A percentile compares a stretch with the other conserved stretches of the same genome.
Conservation (phyloP, 371 early-diverging fungal genomes). For the Mucor mucedo region DNA sequence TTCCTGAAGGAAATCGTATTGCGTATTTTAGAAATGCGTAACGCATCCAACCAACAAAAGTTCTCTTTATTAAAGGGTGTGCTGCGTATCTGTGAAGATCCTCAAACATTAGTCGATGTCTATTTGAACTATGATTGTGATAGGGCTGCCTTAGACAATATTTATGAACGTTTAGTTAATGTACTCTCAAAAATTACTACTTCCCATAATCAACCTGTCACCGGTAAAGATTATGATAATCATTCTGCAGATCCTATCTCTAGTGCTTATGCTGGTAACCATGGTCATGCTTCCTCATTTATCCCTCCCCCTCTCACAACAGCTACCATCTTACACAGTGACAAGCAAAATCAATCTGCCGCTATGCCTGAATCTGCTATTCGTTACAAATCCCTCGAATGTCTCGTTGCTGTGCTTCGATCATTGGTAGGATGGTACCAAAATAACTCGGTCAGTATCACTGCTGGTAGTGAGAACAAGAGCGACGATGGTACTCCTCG, state of each 20-base stretch:
- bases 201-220: conserved; percentile 33
- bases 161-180: conserved; percentile 62
- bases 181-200: conserved; percentile 61
- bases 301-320: conserved; percentile 60
- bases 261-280: conserved; percentile 21
- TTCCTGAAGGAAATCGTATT: conserved; percentile 76
- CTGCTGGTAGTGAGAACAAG: conserved; percentile 29
- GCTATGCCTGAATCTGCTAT: conserved; percentile 52
- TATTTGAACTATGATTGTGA: conserved; percentile 97
- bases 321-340: conserved; percentile 48
- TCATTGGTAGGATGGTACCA: conserved; percentile 60
- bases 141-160: conserved; percentile 53
- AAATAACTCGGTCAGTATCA: conserved; percentile 53
- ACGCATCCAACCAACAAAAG: conserved; percentile 57
- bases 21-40: conserved; percentile 73
- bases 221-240: conserved; percentile 42
- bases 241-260: conserved; percentile 22
- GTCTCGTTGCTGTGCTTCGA: conserved; percentile 58
- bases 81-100: conserved; percentile 67
- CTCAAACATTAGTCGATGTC: conserved; percentile 91
- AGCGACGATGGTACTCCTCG: conserved; percentile 46
- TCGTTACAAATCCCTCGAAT: conserved; percentile 59
- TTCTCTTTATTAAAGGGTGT: conserved; percentile 54
- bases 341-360: conserved; percentile 47
- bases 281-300: conserved; percentile 31